Percentiles rank a stretch among this genome's conserved stretches.
These are phyloP conservation scores for Aspergillus tubingensis DNA, from an alignment of 2,329 filamentous ascomycete genomes.

Conservation along the genomic window DNA sequence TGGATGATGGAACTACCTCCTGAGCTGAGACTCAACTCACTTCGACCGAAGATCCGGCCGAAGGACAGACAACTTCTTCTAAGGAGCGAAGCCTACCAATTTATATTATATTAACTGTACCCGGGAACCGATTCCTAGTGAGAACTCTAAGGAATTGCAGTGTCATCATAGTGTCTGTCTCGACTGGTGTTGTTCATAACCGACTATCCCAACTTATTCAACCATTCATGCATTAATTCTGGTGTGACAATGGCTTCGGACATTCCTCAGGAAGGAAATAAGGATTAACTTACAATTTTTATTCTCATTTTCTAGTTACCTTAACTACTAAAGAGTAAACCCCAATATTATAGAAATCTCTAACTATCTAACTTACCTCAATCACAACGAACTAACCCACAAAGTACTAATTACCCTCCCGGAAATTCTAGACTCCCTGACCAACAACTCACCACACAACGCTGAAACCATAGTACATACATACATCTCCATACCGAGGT, in stretches of 20 bases:
- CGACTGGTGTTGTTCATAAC: neutral
- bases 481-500: neutral
- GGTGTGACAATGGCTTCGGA: no score
- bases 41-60: conserved; percentile 1
- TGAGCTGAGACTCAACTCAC: neutral
- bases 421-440: neutral
- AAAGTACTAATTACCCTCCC: neutral
- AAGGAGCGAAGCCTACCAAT: neutral
- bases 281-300: no score
- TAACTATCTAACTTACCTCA: no score
- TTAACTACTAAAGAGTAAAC: no score
- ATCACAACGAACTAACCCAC: no score
- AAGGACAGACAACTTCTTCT: neutral
- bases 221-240: no score
- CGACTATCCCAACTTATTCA: no score
- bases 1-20: neutral
- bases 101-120: neutral
- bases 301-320: no score
- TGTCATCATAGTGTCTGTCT: neutral
- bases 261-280: no score
- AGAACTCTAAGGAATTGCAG: neutral
- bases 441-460: no score
- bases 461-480: neutral
- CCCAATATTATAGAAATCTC: no score
- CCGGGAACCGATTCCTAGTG: neutral